A percentile compares a stretch with the other conserved stretches of the same genome.
These are phyloP conservation scores for Wickerhamiella domercqiae DNA, from an alignment of 805 yeast genomes.

Conservation along the genomic window DNA sequence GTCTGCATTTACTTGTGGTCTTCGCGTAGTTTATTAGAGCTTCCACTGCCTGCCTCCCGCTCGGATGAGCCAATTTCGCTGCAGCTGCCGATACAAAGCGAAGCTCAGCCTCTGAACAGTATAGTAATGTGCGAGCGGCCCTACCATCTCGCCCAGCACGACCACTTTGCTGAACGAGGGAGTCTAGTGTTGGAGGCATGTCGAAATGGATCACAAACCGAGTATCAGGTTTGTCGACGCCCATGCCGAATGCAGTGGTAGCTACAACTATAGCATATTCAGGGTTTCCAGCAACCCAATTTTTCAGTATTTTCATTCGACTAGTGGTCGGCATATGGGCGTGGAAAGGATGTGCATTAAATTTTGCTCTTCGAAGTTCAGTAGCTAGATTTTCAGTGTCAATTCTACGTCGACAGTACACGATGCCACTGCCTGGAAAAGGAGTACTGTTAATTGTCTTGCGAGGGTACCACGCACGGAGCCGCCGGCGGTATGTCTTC, in stretches of 20 bases:
- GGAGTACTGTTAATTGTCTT: background rate
- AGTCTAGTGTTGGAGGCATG: constrained; percentile 80
- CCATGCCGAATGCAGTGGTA: constrained; percentile 97
- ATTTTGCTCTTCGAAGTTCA: constrained; percentile 38
- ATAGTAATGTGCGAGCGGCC: constrained; percentile 69
- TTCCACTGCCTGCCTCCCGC: constrained; percentile 27
- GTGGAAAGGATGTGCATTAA: constrained; percentile 64
- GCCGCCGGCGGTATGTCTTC: constrained; percentile 12
- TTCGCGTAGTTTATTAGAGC: constrained; percentile 13
- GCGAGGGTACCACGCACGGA: constrained; percentile 4
- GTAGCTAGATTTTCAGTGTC: constrained; percentile 67
- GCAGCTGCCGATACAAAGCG: too few species aligned
- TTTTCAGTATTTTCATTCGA: constrained; percentile 40
- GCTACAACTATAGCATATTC: constrained; percentile 71
- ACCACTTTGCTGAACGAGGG: constrained; percentile 95
- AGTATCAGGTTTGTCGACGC: constrained; percentile 92
- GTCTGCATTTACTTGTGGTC: constrained; percentile 58
- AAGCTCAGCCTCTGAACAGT: constrained; percentile 52
- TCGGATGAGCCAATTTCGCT: constrained; percentile 60
- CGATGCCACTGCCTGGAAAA: constrained; percentile 44
- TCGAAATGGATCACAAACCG: constrained; percentile 81
- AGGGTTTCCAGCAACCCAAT: constrained; percentile 57
- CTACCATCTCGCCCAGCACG: constrained; percentile 95
- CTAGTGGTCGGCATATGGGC: constrained; percentile 73
- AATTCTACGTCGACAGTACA: constrained; percentile 82